These are phyloP conservation scores for Phytophthora vignae DNA, from an alignment of 352 stramenopile genomes.

Conservation along the genomic window DNA sequence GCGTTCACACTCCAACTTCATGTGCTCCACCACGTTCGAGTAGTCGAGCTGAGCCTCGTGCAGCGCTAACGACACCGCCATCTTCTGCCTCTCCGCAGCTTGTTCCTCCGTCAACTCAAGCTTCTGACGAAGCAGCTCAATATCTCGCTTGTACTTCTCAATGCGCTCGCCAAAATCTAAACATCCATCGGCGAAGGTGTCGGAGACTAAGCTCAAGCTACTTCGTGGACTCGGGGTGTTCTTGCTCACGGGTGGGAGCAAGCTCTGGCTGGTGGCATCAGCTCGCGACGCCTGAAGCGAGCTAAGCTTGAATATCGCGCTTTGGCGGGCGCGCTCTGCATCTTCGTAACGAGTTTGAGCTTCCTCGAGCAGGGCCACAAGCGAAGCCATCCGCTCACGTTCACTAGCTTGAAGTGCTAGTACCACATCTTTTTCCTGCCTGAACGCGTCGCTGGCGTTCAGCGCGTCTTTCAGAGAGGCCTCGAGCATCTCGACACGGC, in stretches of 20 bases:
- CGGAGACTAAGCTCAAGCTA: not conserved
- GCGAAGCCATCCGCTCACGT: conserved; percentile 41
- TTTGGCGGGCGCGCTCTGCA: conserved; percentile 61
- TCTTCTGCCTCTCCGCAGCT: conserved; percentile 55
- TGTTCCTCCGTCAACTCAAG: conserved; percentile 62
- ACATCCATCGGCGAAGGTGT: conserved; percentile 3
- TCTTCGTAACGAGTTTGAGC: conserved; percentile 59
- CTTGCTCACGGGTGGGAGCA: conserved; percentile 24
- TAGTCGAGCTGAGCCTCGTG: conserved; percentile 59
- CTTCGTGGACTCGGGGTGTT: conserved; percentile 7
- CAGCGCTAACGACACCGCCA: conserved; percentile 59
- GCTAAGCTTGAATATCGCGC: conserved; percentile 71
- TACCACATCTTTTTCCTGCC: conserved; percentile 45
- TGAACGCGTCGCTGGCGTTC: conserved; percentile 34
- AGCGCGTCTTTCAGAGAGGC: conserved; percentile 39
- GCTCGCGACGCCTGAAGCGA: conserved; percentile 55
- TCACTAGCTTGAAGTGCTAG: conserved; percentile 44
- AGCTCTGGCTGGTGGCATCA: conserved; percentile 32
- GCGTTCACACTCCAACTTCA: conserved; percentile 59
- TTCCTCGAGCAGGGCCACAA: conserved; percentile 49
- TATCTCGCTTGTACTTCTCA: conserved; percentile 74
- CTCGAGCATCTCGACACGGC: conserved; percentile 54
- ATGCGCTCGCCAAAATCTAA: conserved; percentile 46
- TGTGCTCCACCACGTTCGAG: conserved; percentile 53
- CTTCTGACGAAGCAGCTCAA: conserved; percentile 68